Conservation (phyloP, 2,329 filamentous ascomycete genomes). For the Monosporascus cannonballus region DNA sequence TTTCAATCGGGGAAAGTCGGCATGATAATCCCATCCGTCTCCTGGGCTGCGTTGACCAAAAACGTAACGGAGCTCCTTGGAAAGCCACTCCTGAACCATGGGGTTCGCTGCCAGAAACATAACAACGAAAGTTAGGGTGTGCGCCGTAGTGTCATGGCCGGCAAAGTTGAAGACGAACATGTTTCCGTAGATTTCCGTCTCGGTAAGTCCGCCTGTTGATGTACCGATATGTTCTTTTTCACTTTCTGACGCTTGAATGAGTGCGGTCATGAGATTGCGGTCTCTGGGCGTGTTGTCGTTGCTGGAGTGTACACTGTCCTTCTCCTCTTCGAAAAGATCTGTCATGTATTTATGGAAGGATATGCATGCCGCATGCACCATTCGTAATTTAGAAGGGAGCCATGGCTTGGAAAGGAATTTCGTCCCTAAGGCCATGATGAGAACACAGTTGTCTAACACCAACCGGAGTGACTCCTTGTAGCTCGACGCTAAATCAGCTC, state of each 20-base stretch:
- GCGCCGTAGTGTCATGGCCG: conserved; percentile 45
- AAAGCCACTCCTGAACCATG: conserved; percentile 38
- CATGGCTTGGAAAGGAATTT: conserved; percentile 17
- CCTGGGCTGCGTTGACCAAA: conserved; percentile 1
- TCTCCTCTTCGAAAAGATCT: conserved; percentile 23
- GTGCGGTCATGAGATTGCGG: conserved; percentile 12
- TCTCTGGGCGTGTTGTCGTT: neutral
- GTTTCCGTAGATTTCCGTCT: conserved; percentile 33
- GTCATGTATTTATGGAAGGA: conserved; percentile 24
- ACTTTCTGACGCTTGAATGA: conserved; percentile 18
- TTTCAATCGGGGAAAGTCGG: conserved; percentile 33
- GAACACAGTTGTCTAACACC: conserved; percentile 24
- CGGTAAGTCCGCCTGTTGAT: conserved; percentile 23
- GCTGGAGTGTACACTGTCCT: conserved; percentile 10
- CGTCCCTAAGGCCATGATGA: conserved; percentile 22
- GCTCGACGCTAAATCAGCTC: conserved; percentile 6
- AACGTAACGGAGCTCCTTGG: conserved; percentile 29
- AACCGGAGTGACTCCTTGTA: conserved; percentile 23
- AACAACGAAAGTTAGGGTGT: conserved; percentile 35
- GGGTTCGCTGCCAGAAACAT: conserved; percentile 38
- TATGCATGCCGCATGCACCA: conserved; percentile 16
- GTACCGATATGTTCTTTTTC: conserved; percentile 7
- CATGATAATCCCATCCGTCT: conserved; percentile 8
- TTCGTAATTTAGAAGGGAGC: conserved; percentile 12
- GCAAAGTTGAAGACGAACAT: conserved; percentile 27